A percentile compares a stretch with the other conserved stretches of the same genome.
These are phyloP conservation scores for Mychonastes homosphaera DNA, from an alignment of 139 green algal species.

Conservation along the genomic window DNA sequence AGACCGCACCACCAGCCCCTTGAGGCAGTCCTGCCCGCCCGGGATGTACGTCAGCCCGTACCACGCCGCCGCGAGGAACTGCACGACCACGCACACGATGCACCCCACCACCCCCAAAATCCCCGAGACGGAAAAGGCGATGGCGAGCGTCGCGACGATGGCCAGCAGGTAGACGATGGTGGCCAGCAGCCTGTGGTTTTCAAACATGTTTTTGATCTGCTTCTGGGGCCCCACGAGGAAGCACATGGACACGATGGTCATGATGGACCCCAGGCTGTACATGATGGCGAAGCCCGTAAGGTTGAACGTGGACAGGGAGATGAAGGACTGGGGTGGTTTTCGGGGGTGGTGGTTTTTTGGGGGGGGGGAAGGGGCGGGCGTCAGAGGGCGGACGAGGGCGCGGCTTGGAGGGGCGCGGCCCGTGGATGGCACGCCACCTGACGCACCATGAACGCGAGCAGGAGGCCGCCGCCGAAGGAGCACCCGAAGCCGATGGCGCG, in stretches of 20 bases:
- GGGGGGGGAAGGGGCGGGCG: no score
- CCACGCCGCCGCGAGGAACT: constrained; percentile 18
- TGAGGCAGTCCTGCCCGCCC: constrained; percentile 16
- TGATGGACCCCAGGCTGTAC: constrained; percentile 30
- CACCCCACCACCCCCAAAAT: constrained; percentile 9
- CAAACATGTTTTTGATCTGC: constrained; percentile 52
- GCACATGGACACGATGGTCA: constrained; percentile 14
- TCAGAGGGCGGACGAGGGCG: no score
- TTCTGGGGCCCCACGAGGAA: not conserved
- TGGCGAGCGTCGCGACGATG: constrained; percentile 43
- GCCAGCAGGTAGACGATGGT: constrained; percentile 46
- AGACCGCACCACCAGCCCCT: constrained; percentile 8
- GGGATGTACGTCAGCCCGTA: constrained; percentile 16
- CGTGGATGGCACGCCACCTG: no score
- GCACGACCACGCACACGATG: constrained; percentile 14
- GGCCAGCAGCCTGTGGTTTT: constrained; percentile 33
- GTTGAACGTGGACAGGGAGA: constrained; percentile 40
- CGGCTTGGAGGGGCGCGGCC: no score
- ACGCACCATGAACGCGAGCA: constrained; percentile 52
- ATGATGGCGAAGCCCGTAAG: constrained; percentile 16
- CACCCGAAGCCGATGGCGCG: constrained; percentile 34
- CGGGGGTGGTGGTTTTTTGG: no score
- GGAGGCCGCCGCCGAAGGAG: constrained; percentile 40
- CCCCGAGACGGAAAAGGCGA: constrained; percentile 20
- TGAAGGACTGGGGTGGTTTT: constrained; percentile 39